Percentiles rank a stretch among this genome's conserved stretches.
Evolutionary conservation across 2,329 filamentous ascomycete species (phyloP).

Genomic region (Alternaria triticimaculans): DNA sequence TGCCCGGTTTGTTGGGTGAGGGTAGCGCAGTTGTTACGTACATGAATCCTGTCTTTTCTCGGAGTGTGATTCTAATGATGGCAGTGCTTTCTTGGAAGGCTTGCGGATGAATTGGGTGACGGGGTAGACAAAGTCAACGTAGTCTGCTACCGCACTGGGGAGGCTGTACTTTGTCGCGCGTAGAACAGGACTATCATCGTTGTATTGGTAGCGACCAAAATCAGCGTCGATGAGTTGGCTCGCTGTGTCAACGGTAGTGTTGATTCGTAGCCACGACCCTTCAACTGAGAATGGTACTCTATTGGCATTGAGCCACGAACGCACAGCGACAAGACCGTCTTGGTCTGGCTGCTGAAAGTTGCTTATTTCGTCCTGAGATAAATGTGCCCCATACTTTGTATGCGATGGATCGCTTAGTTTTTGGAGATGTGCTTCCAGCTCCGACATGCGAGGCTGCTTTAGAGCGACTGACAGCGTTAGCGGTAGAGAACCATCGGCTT

Average conservation of each 20-base stretch:
- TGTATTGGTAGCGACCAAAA: background rate
- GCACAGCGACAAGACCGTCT: background rate
- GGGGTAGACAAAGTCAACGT: background rate
- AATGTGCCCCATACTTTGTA: background rate
- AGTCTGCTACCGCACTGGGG: background rate
- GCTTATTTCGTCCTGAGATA: background rate
- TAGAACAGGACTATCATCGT: background rate
- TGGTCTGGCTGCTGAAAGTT: background rate
- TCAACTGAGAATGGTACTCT: background rate
- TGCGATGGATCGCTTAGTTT: background rate
- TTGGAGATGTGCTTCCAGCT: background rate
- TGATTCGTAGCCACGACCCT: background rate
- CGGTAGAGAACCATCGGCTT: background rate
- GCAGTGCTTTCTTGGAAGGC: background rate
- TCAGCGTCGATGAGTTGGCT: background rate
- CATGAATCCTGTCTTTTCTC: background rate
- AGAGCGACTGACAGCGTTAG: background rate
- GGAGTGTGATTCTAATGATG: background rate
- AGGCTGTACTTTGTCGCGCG: background rate
- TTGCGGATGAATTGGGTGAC: background rate
- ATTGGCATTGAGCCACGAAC: background rate
- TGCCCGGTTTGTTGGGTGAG: background rate
- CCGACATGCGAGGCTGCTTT: background rate
- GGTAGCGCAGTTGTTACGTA: background rate
- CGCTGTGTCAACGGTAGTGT: background rate